Conservation (phyloP, 2,329 filamentous ascomycete species). For the Fusarium piperis region DNA sequence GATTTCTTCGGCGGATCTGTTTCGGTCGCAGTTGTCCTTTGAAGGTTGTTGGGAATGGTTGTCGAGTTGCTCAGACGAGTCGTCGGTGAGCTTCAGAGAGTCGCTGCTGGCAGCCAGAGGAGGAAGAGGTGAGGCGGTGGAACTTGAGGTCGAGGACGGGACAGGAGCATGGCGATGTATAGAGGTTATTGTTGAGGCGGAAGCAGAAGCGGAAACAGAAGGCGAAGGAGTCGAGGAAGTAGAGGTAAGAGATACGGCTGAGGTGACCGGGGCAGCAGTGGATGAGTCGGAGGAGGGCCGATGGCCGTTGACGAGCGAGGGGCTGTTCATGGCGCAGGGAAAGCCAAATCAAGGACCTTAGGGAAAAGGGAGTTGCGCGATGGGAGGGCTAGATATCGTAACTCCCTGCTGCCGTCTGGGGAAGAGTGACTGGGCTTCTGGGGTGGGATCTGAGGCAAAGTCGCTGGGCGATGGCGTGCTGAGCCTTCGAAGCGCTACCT, state of each 20-base stretch:
- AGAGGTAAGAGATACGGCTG: slow-evolving; percentile 19
- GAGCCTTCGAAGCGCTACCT: slow-evolving; percentile 27
- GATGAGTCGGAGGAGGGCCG: slow-evolving; percentile 34
- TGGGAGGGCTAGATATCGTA: slow-evolving; percentile 44
- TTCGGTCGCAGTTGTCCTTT: slow-evolving; percentile 61
- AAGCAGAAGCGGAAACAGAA: slow-evolving; percentile 12
- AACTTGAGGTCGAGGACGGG: slow-evolving; percentile 11
- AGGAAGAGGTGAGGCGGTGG: slow-evolving; percentile 19
- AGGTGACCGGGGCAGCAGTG: slow-evolving; percentile 6
- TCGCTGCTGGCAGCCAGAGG: slow-evolving; percentile 14
- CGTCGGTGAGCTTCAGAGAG: slow-evolving; percentile 29
- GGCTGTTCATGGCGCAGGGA: slow-evolving; percentile 40
- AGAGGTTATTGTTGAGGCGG: slow-evolving; percentile 7
- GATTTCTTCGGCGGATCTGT: slow-evolving; percentile 60
- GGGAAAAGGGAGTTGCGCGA: slow-evolving; percentile 40
- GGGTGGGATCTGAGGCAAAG: slow-evolving; percentile 42
- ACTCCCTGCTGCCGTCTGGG: slow-evolving; percentile 35
- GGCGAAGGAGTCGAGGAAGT: slow-evolving; percentile 24
- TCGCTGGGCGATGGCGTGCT: slow-evolving; percentile 43
- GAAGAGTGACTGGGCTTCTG: slow-evolving; percentile 29
- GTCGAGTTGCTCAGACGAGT: slow-evolving; percentile 11
- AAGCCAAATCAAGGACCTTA: slow-evolving; percentile 25
- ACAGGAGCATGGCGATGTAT: slow-evolving; percentile 37
- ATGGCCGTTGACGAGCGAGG: slow-evolving; percentile 41
- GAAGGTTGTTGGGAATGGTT: slow-evolving; percentile 39